These are phyloP conservation scores for Epichloe aotearoae DNA, from an alignment of 2,329 filamentous ascomycete genomes.

Conservation along the genomic window DNA sequence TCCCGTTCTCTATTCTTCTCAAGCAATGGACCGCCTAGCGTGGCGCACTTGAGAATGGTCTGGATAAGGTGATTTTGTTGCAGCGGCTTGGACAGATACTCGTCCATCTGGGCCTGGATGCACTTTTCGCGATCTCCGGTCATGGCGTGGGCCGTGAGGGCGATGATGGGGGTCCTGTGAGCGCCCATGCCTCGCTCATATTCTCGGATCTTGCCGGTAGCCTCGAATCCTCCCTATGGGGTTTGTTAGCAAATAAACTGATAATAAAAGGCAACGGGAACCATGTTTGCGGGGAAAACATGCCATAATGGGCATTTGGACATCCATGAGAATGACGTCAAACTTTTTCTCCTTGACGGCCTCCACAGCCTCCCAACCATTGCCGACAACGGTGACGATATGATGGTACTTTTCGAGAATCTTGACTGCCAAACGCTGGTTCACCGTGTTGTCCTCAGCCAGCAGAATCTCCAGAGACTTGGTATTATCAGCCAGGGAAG, in stretches of 20 bases:
- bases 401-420: conserved; percentile 96
- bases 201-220: conserved; percentile 89
- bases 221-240: conserved; percentile 81
- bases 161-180: conserved; percentile 86
- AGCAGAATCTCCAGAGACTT: conserved; percentile 91
- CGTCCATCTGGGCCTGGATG: conserved; percentile 97
- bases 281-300: neutral
- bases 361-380: conserved; percentile 85
- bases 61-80: conserved; percentile 97
- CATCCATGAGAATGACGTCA: conserved; percentile 97
- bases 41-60: conserved; percentile 93
- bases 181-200: conserved; percentile 75
- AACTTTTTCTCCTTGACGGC: conserved; percentile 87
- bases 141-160: conserved; percentile 95
- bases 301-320: conserved; percentile 99
- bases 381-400: conserved; percentile 82
- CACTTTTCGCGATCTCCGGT: conserved; percentile 96
- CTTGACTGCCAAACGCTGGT: conserved; percentile 90
- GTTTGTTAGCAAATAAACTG: conserved; percentile 20
- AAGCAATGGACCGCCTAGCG: conserved; percentile 69
- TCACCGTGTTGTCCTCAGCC: conserved; percentile 94
- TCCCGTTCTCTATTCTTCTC: conserved; percentile 60
- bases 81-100: conserved; percentile 91
- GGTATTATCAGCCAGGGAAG: conserved; percentile 82
- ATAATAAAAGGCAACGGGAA: neutral